phyloP scores from a whole-genome alignment of 139 green algal species.

The Chlorella sp. region DNA sequence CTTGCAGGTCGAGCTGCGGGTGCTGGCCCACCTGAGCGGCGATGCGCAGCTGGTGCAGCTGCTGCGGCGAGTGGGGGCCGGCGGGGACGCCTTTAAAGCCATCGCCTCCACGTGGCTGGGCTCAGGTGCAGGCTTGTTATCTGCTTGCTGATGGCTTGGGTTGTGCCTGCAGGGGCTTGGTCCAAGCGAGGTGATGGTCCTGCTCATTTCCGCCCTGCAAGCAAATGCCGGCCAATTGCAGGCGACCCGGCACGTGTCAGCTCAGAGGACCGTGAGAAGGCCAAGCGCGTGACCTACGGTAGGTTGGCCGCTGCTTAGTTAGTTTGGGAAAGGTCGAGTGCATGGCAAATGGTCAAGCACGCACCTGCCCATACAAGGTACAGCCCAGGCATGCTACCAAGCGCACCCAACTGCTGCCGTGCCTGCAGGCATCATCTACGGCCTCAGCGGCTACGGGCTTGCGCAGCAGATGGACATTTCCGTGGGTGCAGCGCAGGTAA shows the following conservation, averaged over 20 bases:
- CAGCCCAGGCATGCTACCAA: too few relatives aligned
- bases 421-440: conserved; percentile 63
- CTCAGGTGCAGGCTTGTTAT: neutral
- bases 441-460: conserved; percentile 39
- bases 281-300: conserved; percentile 69
- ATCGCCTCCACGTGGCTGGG: conserved; percentile 55
- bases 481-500: conserved; percentile 6
- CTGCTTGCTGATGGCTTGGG: neutral
- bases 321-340: too few relatives aligned
- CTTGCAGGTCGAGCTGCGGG: conserved; percentile 63
- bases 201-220: neutral
- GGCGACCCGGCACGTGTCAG: conserved; percentile 18
- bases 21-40: conserved; percentile 69
- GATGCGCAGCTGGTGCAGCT: conserved; percentile 52
- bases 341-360: too few relatives aligned
- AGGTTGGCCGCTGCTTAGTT: too few relatives aligned
- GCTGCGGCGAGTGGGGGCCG: conserved; percentile 31
- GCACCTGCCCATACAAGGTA: too few relatives aligned
- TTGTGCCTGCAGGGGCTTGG: neutral
- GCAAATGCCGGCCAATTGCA: neutral
- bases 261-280: conserved; percentile 55
- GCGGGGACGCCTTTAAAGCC: conserved; percentile 60
- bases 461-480: conserved; percentile 22
- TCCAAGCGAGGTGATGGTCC: neutral
- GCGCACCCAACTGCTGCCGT: too few relatives aligned